Percentiles rank a stretch among this genome's conserved stretches.
These are phyloP conservation scores for Sporisorium scitamineum DNA, from an alignment of 1,284 basidiomycete species.

Conservation along the genomic window DNA sequence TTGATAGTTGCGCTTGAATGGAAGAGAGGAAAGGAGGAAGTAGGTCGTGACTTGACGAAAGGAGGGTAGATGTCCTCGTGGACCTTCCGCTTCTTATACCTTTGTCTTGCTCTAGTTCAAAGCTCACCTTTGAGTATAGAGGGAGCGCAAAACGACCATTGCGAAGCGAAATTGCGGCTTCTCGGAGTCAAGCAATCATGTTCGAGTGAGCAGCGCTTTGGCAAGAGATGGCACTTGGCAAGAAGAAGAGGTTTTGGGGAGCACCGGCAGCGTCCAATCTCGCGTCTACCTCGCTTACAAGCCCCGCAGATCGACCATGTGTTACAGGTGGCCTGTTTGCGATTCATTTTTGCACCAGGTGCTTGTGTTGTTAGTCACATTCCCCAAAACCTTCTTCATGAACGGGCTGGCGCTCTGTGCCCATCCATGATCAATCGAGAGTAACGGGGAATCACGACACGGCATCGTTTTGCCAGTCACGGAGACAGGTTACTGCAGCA, in stretches of 20 bases:
- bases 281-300: no score
- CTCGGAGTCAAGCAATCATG: background rate
- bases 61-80: background rate
- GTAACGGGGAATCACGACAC: background rate
- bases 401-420: no score
- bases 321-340: no score
- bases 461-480: background rate
- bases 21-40: background rate
- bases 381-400: no score
- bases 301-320: no score
- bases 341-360: no score
- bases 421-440: background rate
- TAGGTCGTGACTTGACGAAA: background rate
- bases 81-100: slow-evolving; percentile 11
- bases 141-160: background rate
- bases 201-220: background rate
- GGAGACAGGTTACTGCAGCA: background rate
- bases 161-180: background rate
- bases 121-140: background rate
- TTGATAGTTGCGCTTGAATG: background rate
- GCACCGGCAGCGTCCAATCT: no score
- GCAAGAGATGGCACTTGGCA: no score
- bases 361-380: no score
- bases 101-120: background rate
- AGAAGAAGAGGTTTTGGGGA: no score